Percentiles rank a stretch among this genome's conserved stretches.
Conservation (phyloP, 768 basidiomycete species). For the Naganishia randhawae region DNA sequence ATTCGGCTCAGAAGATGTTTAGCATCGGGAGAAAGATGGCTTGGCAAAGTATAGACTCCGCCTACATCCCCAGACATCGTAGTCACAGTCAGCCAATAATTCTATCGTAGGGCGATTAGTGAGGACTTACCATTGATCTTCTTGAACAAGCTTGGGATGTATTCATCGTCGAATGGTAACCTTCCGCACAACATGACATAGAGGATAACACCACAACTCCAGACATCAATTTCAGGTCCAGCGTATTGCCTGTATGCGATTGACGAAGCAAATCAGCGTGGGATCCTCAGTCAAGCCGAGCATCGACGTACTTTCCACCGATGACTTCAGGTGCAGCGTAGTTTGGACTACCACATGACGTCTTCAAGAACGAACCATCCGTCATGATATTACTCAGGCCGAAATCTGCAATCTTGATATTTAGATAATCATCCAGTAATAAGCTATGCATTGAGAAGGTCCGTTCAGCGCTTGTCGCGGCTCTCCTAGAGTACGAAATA, state of each 20-base stretch:
- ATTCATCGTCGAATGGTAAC: constrained; percentile 95
- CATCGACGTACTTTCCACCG: constrained; percentile 62
- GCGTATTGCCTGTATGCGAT: constrained; percentile 63
- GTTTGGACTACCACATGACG: constrained; percentile 96
- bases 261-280: not conserved
- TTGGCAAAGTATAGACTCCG: constrained; percentile 79
- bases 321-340: constrained; percentile 99
- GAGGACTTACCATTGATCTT: constrained; percentile 68
- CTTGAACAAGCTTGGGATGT: constrained; percentile 84
- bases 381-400: constrained; percentile 92
- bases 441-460: constrained; percentile 34
- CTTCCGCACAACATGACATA: constrained; percentile 96
- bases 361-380: constrained; percentile 94
- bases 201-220: constrained; percentile 97
- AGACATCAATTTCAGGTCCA: constrained; percentile 97
- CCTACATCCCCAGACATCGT: constrained; percentile 55
- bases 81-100: not conserved
- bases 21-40: constrained; percentile 73
- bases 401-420: constrained; percentile 97
- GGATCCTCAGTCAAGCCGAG: not conserved
- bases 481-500: no score
- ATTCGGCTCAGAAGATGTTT: constrained; percentile 75
- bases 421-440: constrained; percentile 52
- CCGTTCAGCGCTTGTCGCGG: not conserved
- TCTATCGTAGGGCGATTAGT: not conserved